phyloP scores from a whole-genome alignment of 2,329 filamentous ascomycete species.

The Pseudofabraea citricarpa region DNA sequence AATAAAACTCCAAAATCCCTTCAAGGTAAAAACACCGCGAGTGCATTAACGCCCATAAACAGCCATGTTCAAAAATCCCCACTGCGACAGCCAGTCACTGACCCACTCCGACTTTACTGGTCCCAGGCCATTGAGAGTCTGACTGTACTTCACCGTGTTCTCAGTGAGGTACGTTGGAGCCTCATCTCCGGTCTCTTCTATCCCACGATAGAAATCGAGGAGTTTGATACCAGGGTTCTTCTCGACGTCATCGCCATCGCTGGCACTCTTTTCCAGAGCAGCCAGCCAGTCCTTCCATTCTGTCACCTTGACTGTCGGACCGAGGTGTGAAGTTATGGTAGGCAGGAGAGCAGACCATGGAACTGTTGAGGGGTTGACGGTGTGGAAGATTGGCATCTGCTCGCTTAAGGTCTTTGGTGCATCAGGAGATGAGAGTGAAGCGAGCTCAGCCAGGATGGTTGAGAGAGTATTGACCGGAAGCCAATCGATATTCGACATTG shows the following conservation, averaged over 20 bases:
- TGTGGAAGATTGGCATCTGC: constrained; percentile 17
- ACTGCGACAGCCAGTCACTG: constrained; percentile 30
- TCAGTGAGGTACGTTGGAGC: constrained; percentile 15
- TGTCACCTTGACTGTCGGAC: constrained; percentile 25
- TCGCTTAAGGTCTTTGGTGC: neutral
- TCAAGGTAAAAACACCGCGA: too few relatives aligned
- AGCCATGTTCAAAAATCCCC: too few relatives aligned
- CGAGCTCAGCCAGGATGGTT: constrained; percentile 30
- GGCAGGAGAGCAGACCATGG: constrained; percentile 21
- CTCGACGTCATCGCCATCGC: constrained; percentile 33
- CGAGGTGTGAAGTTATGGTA: constrained; percentile 12
- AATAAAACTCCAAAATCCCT: too few relatives aligned
- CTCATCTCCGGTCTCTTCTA: constrained; percentile 7
- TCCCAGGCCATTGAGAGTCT: constrained; percentile 20
- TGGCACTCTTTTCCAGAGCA: constrained; percentile 36
- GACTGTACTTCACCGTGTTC: constrained; percentile 17
- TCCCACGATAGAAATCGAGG: constrained; percentile 26
- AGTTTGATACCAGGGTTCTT: constrained; percentile 48
- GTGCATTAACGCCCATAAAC: too few relatives aligned
- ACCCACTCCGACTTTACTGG: constrained; percentile 28
- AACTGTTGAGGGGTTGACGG: constrained; percentile 22
- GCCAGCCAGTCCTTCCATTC: constrained; percentile 40
- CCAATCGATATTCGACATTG: constrained; percentile 35
- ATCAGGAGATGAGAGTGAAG: neutral
- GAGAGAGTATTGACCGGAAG: constrained; percentile 37